These are phyloP conservation scores for Penicillium sp. DNA, from an alignment of 2,329 filamentous ascomycete species.

Conservation along the genomic window DNA sequence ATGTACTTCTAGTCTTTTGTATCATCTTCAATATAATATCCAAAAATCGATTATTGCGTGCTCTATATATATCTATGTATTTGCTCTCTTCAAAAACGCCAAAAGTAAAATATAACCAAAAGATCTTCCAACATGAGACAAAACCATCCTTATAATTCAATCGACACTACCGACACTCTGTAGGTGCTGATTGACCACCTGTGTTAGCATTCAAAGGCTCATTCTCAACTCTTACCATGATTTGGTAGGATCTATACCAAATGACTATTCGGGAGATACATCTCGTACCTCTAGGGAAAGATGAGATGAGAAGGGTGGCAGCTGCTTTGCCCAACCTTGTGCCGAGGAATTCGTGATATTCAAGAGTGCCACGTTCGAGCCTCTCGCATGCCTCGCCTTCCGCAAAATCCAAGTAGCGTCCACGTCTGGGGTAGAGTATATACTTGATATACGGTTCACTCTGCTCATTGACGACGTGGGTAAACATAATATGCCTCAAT, in stretches of 20 bases:
- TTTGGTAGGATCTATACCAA: background rate
- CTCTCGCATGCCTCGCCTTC: accelerated
- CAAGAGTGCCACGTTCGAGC: background rate
- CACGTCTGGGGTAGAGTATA: background rate
- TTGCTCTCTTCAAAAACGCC: background rate
- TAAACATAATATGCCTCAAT: background rate
- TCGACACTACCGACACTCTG: background rate
- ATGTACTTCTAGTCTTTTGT: background rate
- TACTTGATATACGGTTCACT: background rate
- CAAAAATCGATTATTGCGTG: background rate
- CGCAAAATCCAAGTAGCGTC: background rate
- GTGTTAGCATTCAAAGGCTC: background rate
- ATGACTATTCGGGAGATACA: background rate
- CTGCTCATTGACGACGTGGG: background rate
- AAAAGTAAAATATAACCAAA: background rate
- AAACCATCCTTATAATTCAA: background rate
- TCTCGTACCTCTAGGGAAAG: background rate
- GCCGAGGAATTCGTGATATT: background rate
- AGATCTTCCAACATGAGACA: background rate
- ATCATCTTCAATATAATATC: background rate
- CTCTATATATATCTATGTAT: background rate
- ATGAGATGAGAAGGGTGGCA: background rate
- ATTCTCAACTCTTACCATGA: background rate
- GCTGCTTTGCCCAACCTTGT: background rate
- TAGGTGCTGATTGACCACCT: background rate